Percentiles rank a stretch among this genome's conserved stretches.
These are phyloP conservation scores for Dendryphion nanum DNA, from an alignment of 2,329 filamentous ascomycete genomes.

Conservation along the genomic window DNA sequence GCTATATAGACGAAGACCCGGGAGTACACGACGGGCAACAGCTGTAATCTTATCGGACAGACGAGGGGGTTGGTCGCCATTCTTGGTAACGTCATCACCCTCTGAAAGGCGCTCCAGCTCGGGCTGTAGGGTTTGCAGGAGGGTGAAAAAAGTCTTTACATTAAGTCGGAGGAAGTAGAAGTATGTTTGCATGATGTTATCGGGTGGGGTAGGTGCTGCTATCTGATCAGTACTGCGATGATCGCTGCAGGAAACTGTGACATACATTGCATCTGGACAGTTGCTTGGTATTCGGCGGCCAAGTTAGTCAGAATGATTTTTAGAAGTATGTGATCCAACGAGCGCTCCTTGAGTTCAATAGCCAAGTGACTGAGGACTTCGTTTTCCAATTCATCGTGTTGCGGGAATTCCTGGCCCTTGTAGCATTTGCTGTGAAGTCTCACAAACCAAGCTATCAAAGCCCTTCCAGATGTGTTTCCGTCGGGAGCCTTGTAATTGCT, in stretches of 20 bases:
- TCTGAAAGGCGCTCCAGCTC: conserved; percentile 62
- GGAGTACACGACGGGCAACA: conserved; percentile 60
- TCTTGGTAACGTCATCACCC: conserved; percentile 46
- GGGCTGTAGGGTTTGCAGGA: conserved; percentile 69
- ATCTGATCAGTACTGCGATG: background rate
- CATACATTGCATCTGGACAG: conserved; percentile 57
- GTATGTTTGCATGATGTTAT: conserved; percentile 42
- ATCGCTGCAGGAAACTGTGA: too few relatives aligned
- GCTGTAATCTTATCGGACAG: conserved; percentile 55
- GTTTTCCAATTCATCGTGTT: conserved; percentile 77
- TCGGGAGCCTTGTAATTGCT: conserved; percentile 37
- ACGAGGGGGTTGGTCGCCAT: conserved; percentile 30
- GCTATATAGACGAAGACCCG: conserved; percentile 65
- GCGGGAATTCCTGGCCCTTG: conserved; percentile 70
- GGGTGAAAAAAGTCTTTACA: conserved; percentile 69
- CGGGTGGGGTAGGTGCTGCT: conserved; percentile 24
- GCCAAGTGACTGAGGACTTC: conserved; percentile 79
- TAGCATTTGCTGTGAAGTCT: conserved; percentile 83
- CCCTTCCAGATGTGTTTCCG: conserved; percentile 58
- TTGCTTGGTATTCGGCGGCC: conserved; percentile 73
- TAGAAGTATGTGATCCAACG: conserved; percentile 63
- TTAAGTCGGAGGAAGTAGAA: conserved; percentile 75
- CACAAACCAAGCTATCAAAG: conserved; percentile 78
- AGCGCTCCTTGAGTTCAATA: conserved; percentile 68
- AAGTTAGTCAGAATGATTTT: conserved; percentile 87